Evolutionary conservation across 352 stramenopile species (phyloP).

Genomic region (Nothophytophthora sp.): DNA sequence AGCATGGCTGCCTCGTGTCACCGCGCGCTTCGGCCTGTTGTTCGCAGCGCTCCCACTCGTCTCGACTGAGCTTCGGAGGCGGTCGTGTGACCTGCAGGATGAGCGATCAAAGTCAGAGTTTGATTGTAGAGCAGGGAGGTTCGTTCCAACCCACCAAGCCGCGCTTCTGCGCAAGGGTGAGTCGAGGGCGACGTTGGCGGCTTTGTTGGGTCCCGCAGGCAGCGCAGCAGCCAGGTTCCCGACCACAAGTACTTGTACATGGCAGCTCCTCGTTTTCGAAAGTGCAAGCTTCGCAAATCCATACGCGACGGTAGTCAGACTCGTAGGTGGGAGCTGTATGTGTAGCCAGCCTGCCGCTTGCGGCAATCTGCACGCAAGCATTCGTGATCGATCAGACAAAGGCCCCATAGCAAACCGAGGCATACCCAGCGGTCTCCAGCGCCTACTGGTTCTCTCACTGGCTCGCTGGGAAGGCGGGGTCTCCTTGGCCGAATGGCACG

Average conservation of each 20-base stretch:
- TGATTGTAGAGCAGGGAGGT: background rate
- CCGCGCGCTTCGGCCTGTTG: slow-evolving; percentile 60
- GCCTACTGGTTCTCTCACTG: slow-evolving; percentile 6
- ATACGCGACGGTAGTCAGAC: slow-evolving; percentile 57
- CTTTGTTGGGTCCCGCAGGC: slow-evolving; percentile 42
- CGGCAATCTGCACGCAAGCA: too few species aligned
- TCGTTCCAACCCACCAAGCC: slow-evolving; percentile 43
- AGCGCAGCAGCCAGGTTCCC: slow-evolving; percentile 38
- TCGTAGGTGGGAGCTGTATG: background rate
- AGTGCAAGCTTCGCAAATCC: slow-evolving; percentile 81
- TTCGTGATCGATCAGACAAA: too few species aligned
- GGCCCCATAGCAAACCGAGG: too few species aligned
- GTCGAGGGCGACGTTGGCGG: slow-evolving; percentile 26
- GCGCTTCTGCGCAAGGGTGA: slow-evolving; percentile 73
- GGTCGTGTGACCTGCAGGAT: slow-evolving; percentile 44
- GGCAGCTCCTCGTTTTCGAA: slow-evolving; percentile 63
- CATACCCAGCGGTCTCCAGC: too few species aligned
- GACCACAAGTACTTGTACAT: background rate
- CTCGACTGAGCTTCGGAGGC: slow-evolving; percentile 55
- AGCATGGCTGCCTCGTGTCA: slow-evolving; percentile 69
- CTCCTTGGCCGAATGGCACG: slow-evolving; percentile 18
- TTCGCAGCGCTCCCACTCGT: slow-evolving; percentile 78
- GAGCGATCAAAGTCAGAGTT: background rate
- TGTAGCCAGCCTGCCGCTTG: slow-evolving; percentile 4
- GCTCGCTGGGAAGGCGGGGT: slow-evolving; percentile 4